Conservation (phyloP, 2,329 filamentous ascomycete genomes). For the Trichoderma brevicompactum region DNA sequence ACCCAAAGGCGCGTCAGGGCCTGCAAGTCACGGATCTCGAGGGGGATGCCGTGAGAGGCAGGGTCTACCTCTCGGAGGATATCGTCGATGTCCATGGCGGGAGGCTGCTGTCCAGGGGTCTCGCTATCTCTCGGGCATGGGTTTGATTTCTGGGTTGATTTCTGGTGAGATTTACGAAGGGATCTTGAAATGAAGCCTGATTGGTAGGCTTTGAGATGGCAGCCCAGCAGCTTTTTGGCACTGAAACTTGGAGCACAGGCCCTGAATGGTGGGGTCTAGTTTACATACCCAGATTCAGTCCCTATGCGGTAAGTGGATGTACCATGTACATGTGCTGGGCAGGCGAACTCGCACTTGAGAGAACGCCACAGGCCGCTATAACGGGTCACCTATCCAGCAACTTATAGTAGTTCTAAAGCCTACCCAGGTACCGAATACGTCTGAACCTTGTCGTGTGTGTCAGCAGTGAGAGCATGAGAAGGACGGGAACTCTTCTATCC, state of each 20-base stretch:
- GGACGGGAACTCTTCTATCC: no score
- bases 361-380: background rate
- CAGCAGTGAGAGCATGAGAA: background rate
- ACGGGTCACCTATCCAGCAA: background rate
- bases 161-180: background rate
- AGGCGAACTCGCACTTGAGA: background rate
- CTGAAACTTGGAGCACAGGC: background rate
- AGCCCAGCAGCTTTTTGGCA: background rate
- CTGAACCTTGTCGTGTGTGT: no score
- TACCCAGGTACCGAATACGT: no score
- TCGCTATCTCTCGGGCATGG: background rate
- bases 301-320: background rate
- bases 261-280: constrained; percentile 1
- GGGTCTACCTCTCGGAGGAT: constrained; percentile 76
- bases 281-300: background rate
- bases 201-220: background rate
- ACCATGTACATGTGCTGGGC: background rate
- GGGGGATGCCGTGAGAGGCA: constrained; percentile 56
- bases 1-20: constrained; percentile 91
- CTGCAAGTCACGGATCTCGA: constrained; percentile 76
- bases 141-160: background rate
- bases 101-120: background rate
- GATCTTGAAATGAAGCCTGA: background rate
- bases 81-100: constrained; percentile 75
- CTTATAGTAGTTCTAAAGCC: background rate